Base-by-base conservation (phyloP, 176 grass and related monocot genomes). In the Areca catechu region DNA sequence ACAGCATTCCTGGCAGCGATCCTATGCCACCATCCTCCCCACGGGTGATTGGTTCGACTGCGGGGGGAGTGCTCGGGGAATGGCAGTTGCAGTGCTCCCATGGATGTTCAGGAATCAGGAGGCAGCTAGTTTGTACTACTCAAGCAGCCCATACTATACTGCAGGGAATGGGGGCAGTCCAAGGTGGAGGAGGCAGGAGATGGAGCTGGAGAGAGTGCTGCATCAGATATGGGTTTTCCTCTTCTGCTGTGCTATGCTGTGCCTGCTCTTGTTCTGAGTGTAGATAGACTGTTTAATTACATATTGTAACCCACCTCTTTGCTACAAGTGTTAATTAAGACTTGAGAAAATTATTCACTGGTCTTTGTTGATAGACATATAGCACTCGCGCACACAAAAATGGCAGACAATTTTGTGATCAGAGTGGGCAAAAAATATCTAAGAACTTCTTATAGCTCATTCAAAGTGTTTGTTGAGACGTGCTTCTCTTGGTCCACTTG, bases 151-250 rank as follows among this genome's bases (percentile, higher is more conserved):
- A 0, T 86, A 95, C 50, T 37, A 75, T 9, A 52, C 57, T 0
- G 61, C 59, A 0, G 23, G 71, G 0, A 60, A 78, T 19, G 70
- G 56, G 0, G 9, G 56, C 51, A 61, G 57, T 23, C 58, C 83
- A 1, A 75, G 87, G 66, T 58, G 77, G 57, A 82, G 81, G 24
- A 77, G 76, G 66, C 84, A 62, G 58, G 68, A 92, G 25, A 30
- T 88, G 30, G 72, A 81, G 62, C 49, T 92, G 53, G 87, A 80
- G 81, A 85, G 71, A 54, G 81, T 75, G 1, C 84, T 98, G 54
- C 84, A 98, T 68, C 93, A 98, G 72, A 70, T 88, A 50, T 76
- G 79, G 53, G 24, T 92, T 79, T 92, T 92, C 79, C 81, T 91
- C 22, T 75, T 28, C 20, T 74, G 82, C 34, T 88, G 84, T 63